These are phyloP conservation scores for Trichoderma semiorbis DNA, from an alignment of 2,329 filamentous ascomycete genomes.

Conservation along the genomic window DNA sequence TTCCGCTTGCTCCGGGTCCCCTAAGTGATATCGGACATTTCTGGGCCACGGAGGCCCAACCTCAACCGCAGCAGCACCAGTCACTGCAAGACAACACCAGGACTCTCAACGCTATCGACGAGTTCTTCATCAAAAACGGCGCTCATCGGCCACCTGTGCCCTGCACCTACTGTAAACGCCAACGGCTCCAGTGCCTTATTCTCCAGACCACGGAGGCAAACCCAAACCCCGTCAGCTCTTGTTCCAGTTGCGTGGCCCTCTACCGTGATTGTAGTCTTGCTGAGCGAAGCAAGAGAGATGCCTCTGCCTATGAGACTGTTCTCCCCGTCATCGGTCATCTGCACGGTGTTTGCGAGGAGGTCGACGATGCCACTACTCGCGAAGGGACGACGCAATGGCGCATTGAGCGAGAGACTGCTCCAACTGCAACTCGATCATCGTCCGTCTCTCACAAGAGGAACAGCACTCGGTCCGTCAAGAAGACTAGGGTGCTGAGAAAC, in stretches of 20 bases:
- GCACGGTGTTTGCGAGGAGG: constrained; percentile 45
- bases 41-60: neutral
- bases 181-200: constrained; percentile 47
- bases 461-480: constrained; percentile 42
- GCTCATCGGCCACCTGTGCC: constrained; percentile 41
- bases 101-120: constrained; percentile 27
- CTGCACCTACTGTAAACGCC: constrained; percentile 42
- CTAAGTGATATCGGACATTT: neutral
- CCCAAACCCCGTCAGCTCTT: constrained; percentile 46
- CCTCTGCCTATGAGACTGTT: constrained; percentile 45
- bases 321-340: constrained; percentile 47
- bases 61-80: neutral
- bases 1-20: neutral
- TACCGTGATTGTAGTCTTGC: constrained; percentile 50
- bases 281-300: constrained; percentile 40
- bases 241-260: constrained; percentile 49
- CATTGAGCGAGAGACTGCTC: neutral
- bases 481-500: constrained; percentile 42
- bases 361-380: constrained; percentile 8
- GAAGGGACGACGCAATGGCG: constrained; percentile 5
- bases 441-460: constrained; percentile 29
- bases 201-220: constrained; percentile 45
- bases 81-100: neutral
- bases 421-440: constrained; percentile 5
- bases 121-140: constrained; percentile 40